A percentile compares a stretch with the other conserved stretches of the same genome.
Evolutionary conservation across 2,329 filamentous ascomycete species (phyloP).

Genomic region (Cladophialophora psammophila): DNA sequence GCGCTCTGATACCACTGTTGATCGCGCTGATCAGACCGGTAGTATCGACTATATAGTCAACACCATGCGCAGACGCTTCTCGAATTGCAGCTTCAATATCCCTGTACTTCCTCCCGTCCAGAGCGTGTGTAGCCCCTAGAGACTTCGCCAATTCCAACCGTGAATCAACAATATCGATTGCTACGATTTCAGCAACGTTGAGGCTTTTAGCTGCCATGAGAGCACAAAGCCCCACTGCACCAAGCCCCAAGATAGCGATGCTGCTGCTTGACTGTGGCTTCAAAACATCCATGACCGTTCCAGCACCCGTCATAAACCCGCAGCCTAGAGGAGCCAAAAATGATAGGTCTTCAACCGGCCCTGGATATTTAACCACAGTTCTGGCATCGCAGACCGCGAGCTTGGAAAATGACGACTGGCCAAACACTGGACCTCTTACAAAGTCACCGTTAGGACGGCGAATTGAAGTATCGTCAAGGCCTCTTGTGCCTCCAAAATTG

Average conservation of each 20-base stretch:
- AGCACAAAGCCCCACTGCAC: slow-evolving; percentile 44
- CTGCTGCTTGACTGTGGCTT: slow-evolving; percentile 24
- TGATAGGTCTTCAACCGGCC: slow-evolving; percentile 28
- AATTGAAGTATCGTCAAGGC: neutral
- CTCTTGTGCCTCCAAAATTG: slow-evolving; percentile 19
- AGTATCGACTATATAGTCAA: slow-evolving; percentile 33
- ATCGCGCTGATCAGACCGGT: slow-evolving; percentile 18
- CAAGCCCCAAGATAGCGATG: slow-evolving; percentile 44
- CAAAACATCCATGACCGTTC: slow-evolving; percentile 36
- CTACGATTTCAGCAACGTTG: slow-evolving; percentile 46
- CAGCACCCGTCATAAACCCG: slow-evolving; percentile 43
- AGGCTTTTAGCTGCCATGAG: slow-evolving; percentile 44
- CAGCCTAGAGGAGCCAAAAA: slow-evolving; percentile 44
- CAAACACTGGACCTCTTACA: slow-evolving; percentile 19
- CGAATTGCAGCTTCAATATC: slow-evolving; percentile 23
- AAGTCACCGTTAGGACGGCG: slow-evolving; percentile 1
- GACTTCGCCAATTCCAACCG: slow-evolving; percentile 51
- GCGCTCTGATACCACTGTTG: slow-evolving; percentile 17
- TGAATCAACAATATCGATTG: slow-evolving; percentile 53
- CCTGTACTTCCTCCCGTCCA: slow-evolving; percentile 38
- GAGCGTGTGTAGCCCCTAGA: slow-evolving; percentile 23
- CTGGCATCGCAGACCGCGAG: slow-evolving; percentile 30
- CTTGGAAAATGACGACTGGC: slow-evolving; percentile 30
- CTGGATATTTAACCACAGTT: slow-evolving; percentile 26
- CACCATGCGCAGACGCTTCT: slow-evolving; percentile 15